These are phyloP conservation scores for Apiotrichum laibachii DNA, from an alignment of 1,284 basidiomycete species.

Conservation along the genomic window DNA sequence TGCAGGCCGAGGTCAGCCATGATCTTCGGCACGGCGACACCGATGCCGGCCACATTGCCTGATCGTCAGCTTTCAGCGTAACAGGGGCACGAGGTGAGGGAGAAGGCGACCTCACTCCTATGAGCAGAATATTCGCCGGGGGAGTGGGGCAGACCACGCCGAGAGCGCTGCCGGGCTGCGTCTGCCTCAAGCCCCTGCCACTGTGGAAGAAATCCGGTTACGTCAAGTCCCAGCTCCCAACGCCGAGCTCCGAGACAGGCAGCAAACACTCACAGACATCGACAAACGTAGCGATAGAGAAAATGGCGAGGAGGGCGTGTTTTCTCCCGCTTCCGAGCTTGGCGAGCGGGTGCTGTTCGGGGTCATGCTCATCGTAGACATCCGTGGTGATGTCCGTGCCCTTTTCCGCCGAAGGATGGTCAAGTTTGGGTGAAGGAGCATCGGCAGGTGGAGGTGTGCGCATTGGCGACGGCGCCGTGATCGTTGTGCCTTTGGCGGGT, in stretches of 20 bases:
- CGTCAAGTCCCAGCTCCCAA: too few relatives aligned
- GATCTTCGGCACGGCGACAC: conserved; percentile 38
- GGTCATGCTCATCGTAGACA: background rate
- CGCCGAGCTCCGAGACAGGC: too few relatives aligned
- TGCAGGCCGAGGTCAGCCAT: conserved; percentile 28
- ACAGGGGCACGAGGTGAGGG: too few relatives aligned
- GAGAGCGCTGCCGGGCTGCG: too few relatives aligned
- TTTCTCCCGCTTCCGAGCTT: conserved; percentile 10
- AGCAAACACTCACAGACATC: conserved; percentile 7
- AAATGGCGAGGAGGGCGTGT: conserved; percentile 28
- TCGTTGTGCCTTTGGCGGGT: too few relatives aligned
- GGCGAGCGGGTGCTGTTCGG: conserved; percentile 9
- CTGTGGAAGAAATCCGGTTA: too few relatives aligned
- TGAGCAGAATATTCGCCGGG: too few relatives aligned
- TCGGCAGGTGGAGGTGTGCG: too few relatives aligned
- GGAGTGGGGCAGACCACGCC: too few relatives aligned
- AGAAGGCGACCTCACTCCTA: background rate
- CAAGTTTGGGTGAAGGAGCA: too few relatives aligned
- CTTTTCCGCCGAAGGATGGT: background rate
- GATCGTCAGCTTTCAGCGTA: background rate
- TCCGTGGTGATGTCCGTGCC: background rate
- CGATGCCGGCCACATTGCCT: conserved; percentile 35
- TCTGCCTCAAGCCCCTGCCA: too few relatives aligned
- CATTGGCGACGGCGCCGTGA: too few relatives aligned
- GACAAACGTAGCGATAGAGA: conserved; percentile 28